Conservation (phyloP, 306 rosid species). For the Psophocarpus tetragonolobus region DNA sequence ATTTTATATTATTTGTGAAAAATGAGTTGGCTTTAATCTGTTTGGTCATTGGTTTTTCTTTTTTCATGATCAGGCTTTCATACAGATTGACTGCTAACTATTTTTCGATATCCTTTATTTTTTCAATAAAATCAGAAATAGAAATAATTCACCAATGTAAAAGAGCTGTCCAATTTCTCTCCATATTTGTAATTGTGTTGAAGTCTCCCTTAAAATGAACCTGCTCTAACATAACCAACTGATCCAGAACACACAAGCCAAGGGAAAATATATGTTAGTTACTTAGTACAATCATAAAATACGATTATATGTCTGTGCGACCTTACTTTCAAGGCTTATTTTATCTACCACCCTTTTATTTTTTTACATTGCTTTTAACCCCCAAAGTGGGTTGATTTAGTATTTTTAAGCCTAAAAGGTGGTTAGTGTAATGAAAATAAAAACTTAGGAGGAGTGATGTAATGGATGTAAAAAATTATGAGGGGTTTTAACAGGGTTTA, state of each 20-base stretch:
- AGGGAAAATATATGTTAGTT: background rate
- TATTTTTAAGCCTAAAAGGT: no score
- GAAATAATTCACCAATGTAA: background rate
- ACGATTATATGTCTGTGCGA: constrained; percentile 5
- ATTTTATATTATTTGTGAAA: background rate
- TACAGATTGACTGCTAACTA: background rate
- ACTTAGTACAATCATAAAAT: background rate
- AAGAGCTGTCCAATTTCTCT: background rate
- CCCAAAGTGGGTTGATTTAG: no score
- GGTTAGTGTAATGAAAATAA: no score
- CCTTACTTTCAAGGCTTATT: background rate
- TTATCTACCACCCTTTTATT: no score
- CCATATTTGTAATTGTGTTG: background rate
- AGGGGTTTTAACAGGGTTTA: no score
- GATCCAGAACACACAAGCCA: background rate
- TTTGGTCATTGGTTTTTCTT: background rate
- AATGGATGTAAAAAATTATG: no score
- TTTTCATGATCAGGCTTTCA: background rate
- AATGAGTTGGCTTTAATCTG: background rate
- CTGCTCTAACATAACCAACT: background rate
- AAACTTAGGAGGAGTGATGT: no score
- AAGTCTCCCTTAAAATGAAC: background rate
- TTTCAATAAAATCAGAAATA: background rate
- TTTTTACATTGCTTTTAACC: no score
- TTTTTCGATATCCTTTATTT: background rate